Evolutionary conservation across 805 yeast species (phyloP), one percentile per base, ranked within the genome.

Genomic region (Pichia manshurica): DNA sequence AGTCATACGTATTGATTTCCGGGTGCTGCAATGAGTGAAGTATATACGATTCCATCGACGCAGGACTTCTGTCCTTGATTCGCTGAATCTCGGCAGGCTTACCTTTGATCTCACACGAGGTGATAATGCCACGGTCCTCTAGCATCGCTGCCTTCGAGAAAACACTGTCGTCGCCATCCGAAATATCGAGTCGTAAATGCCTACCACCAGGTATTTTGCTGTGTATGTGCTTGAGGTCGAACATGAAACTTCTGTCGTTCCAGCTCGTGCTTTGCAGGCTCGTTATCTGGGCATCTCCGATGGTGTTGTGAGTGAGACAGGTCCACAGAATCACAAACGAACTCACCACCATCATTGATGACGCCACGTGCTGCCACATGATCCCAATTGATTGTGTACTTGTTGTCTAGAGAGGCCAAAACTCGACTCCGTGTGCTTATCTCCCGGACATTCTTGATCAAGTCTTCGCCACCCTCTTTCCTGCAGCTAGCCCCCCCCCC

Each of bases 31-130:
- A 61, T 0, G 87, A 81, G 60, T 74, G 81, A 16, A 75, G 72
- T 40, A 86, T 61, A 60, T 82, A 85, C 2, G 83, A 73, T 58
- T 84, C 89, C 48, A 87, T 68, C 58, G 75, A 78, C 39, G 77
- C 79, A 0, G 90, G 90, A 39, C 70, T 63, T 17, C 84, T 62
- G 34, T 74, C 63, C 2, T 56, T 56, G 53, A 81, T 52, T 44
- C 86, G 65, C 16, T 63, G 55, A 13, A 57, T 47, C 22, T 53
- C 28, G 4, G 56, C 46, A 1, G 37, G n/a, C 15, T 48, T 16
- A 1, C 56, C 47, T n/a, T 49, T 56, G 6, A 63, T 22, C 1
- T 33, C 32, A 33, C 57, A 57, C 28, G 55, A 52, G 22, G 45
- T 35, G 16, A 23, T 35, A 42, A 53, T 20, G n/a, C 44, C 39